These are phyloP conservation scores for Boletales sp. DNA, from an alignment of 768 basidiomycete species.

Conservation along the genomic window DNA sequence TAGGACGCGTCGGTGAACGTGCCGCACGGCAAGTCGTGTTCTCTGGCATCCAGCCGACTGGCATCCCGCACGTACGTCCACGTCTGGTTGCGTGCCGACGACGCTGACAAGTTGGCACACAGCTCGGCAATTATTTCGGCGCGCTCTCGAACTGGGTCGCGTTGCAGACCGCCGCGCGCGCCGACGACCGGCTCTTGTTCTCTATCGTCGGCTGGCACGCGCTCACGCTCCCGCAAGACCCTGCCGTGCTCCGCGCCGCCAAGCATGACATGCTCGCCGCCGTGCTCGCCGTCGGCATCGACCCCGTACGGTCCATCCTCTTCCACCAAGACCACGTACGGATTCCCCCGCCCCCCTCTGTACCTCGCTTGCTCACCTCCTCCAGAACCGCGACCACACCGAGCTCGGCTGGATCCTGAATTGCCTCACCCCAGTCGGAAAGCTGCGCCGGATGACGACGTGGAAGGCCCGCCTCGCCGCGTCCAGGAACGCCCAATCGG, in stretches of 20 bases:
- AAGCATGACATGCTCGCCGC: conserved; percentile 77
- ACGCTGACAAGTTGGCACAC: conserved; percentile 1
- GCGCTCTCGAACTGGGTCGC: conserved; percentile 87
- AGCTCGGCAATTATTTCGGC: conserved; percentile 95
- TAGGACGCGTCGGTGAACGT: conserved; percentile 3
- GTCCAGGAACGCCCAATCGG: conserved; percentile 67
- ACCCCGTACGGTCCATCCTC: conserved; percentile 67
- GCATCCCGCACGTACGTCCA: conserved; percentile 79
- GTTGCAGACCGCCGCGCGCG: conserved; percentile 59
- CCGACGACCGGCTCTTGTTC: conserved; percentile 68
- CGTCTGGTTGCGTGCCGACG: too few relatives aligned
- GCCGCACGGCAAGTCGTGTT: conserved; percentile 50
- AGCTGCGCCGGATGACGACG: conserved; percentile 87
- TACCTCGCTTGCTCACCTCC: not conserved
- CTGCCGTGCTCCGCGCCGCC: conserved; percentile 54
- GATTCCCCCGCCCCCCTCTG: not conserved
- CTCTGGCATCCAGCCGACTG: conserved; percentile 93
- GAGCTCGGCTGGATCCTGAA: conserved; percentile 90
- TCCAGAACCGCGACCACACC: conserved; percentile 75
- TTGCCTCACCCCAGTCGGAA: conserved; percentile 80
- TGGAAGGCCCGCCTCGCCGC: conserved; percentile 90
- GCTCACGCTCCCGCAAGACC: conserved; percentile 87
- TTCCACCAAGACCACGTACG: conserved; percentile 88
- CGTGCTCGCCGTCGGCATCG: conserved; percentile 80
- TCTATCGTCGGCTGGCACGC: conserved; percentile 95